Evolutionary conservation across 805 yeast genomes (phyloP).

Genomic region (Ogataea paraovalis): DNA sequence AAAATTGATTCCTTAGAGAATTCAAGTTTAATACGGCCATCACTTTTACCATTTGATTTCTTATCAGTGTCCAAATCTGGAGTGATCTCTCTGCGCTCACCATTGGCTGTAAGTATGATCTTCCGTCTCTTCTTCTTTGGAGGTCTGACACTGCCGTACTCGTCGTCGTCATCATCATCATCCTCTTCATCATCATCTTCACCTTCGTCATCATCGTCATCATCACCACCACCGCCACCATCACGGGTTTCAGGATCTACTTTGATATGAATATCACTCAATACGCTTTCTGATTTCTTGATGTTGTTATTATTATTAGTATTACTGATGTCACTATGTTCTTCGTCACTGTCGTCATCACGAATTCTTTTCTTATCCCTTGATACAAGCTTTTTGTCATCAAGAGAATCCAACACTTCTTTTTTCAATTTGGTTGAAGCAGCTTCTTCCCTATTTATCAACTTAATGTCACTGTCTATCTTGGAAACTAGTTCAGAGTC

Average conservation of each 20-base stretch:
- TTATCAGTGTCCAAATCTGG: constrained; percentile 10
- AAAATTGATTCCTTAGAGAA: constrained; percentile 1
- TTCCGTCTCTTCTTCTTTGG: constrained; percentile 20
- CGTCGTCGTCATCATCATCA: constrained; percentile 17
- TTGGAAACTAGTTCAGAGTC: constrained; percentile 23
- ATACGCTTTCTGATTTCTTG: neutral
- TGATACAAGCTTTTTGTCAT: neutral
- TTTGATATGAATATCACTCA: neutral
- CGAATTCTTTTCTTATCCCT: neutral
- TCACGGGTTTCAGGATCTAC: neutral
- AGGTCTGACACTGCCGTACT: constrained; percentile 15
- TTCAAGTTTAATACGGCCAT: constrained; percentile 13
- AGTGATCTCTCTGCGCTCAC: constrained; percentile 19
- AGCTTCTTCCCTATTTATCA: neutral
- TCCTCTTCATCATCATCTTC: neutral
- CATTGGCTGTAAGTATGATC: constrained; percentile 18
- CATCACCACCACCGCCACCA: neutral
- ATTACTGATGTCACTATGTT: neutral
- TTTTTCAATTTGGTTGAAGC: constrained; percentile 5
- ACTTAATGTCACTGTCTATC: constrained; percentile 13
- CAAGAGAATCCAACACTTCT: constrained; percentile 7
- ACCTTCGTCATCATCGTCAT: neutral
- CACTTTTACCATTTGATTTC: neutral
- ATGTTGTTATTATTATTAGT: neutral
- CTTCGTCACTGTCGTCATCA: neutral